Conservation (phyloP, 2,329 filamentous ascomycete genomes). For the Teratosphaeriaceae sp. region DNA sequence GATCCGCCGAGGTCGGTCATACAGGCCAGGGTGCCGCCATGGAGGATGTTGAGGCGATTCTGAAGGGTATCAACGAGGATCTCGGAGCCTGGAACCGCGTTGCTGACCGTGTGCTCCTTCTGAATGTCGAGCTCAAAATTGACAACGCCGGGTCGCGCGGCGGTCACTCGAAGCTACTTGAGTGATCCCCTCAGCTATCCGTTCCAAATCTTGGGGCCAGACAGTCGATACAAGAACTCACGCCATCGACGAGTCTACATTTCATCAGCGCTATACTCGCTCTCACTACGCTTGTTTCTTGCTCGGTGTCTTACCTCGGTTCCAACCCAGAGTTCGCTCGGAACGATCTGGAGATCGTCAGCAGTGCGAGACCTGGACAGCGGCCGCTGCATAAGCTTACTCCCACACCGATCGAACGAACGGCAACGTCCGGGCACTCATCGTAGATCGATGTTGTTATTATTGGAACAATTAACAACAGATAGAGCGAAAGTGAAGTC, state of each 20-base stretch:
- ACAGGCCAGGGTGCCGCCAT: slow-evolving; percentile 72
- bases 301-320: slow-evolving; percentile 68
- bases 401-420: slow-evolving; percentile 29
- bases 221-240: slow-evolving; percentile 7
- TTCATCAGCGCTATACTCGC: background rate
- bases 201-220: background rate
- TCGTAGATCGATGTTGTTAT: too few species aligned
- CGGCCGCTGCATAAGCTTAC: slow-evolving; percentile 1
- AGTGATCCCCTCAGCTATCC: background rate
- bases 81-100: background rate
- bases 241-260: slow-evolving; percentile 13
- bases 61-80: slow-evolving; percentile 28
- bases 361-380: slow-evolving; percentile 1
- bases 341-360: slow-evolving; percentile 52
- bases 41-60: slow-evolving; percentile 71
- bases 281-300: too few species aligned
- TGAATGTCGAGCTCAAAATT: slow-evolving; percentile 70
- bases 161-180: slow-evolving; percentile 57
- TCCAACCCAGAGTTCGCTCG: slow-evolving; percentile 80
- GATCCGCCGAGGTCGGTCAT: slow-evolving; percentile 64
- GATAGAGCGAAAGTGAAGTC: too few species aligned
- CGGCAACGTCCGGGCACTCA: slow-evolving; percentile 20
- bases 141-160: slow-evolving; percentile 59
- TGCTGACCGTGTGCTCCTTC: slow-evolving; percentile 63
- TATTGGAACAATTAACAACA: too few species aligned